These are phyloP conservation scores for Exobasidium rhododendri DNA, from an alignment of 1,284 basidiomycete genomes.

Conservation along the genomic window DNA sequence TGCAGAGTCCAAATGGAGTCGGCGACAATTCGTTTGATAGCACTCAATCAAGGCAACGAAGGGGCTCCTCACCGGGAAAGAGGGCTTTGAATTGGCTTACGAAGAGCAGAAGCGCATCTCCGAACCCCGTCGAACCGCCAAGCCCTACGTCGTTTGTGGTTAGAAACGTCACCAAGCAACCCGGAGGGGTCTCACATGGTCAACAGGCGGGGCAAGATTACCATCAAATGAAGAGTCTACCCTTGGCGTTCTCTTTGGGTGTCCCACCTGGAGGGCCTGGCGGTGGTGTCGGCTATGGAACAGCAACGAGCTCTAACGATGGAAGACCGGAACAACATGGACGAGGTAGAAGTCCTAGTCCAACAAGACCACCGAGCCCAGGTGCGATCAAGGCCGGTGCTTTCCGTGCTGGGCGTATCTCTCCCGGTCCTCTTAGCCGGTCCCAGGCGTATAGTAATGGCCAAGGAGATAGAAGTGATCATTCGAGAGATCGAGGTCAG, in stretches of 20 bases:
- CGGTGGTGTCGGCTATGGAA: conserved; percentile 42
- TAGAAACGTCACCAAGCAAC: conserved; percentile 34
- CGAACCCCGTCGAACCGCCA: conserved; percentile 3
- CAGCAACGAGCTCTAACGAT: conserved; percentile 35
- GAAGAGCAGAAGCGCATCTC: conserved; percentile 12
- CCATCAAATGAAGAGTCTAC: conserved; percentile 17
- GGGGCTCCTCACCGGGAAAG: not conserved
- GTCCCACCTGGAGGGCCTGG: conserved; percentile 47
- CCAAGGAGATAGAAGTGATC: conserved; percentile 8
- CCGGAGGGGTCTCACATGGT: conserved; percentile 37
- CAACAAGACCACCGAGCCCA: conserved; percentile 18
- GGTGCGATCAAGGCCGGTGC: conserved; percentile 32
- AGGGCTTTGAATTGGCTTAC: conserved; percentile 15
- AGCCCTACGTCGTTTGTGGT: conserved; percentile 33
- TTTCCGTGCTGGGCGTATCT: conserved; percentile 26
- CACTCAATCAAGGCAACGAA: conserved; percentile 1
- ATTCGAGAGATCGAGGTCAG: not conserved
- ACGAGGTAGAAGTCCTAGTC: conserved; percentile 17
- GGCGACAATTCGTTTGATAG: conserved; percentile 7
- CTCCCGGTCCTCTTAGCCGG: conserved; percentile 27
- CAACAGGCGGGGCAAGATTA: conserved; percentile 17
- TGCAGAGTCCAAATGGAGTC: conserved; percentile 2
- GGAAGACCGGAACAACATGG: conserved; percentile 30
- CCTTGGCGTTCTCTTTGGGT: conserved; percentile 26
- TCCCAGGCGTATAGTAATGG: conserved; percentile 14